Base-by-base conservation (phyloP, 306 rosid genomes). In the Alnus glutinosa region DNA sequence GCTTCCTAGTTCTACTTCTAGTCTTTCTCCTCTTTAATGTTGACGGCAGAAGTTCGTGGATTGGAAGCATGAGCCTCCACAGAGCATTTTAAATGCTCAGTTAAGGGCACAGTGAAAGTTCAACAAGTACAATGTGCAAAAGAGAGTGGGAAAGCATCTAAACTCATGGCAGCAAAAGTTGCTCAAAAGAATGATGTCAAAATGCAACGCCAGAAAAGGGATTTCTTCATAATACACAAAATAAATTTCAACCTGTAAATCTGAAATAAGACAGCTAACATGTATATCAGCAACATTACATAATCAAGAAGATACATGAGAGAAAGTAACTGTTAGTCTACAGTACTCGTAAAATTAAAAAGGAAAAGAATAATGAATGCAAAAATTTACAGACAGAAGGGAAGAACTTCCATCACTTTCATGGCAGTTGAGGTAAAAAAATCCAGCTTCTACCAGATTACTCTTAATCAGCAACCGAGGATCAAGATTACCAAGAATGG, bases 401-500 rank as follows among this genome's bases (percentile, higher is more conserved):
- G 73, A 76, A 75, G 72, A 34, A 44, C 66, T 42, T 81, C 61
- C 51, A 71, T 86, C 83, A 62, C 61, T 55, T 76, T 71, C 70
- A 62, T 70, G 79, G 63, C 57, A 69, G 82, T 57, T 76, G 75
- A 73, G 83, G 80, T 85, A 70, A 84, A 78, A 80, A 75, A 18
- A 72, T 83, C 79, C 77, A 79, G 82, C 82, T 83, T 49, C 58
- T 58, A 34, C 78, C 75, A 57, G 70, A 39, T 82, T 68, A 62
- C 51, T 71, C 78, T 76, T 46, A 59, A 71, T 82, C 79, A 64
- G 47, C 52, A 59, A 80, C 66, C 82, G 72, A 8, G 55, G 49
- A 80, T 74, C 68, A 72, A 81, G 70, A 69, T 78, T 52, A 61
- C 52, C 58, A 78, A 85, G 74, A 77, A 75, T 58, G 42, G 23